phyloP scores from a whole-genome alignment of 1,284 basidiomycete species.

The Sphaerobolus stellatus region DNA sequence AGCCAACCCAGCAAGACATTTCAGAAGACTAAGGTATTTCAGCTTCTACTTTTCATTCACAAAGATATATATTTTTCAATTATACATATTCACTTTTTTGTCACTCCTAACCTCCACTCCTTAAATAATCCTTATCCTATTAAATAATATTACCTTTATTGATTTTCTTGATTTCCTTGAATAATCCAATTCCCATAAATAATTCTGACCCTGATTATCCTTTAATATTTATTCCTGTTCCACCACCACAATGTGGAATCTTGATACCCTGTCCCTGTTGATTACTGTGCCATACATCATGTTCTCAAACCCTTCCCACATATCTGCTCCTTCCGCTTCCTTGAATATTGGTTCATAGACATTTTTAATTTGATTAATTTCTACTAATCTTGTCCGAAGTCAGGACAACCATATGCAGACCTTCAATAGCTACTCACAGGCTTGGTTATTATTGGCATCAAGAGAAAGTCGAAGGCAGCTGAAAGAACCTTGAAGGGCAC shows the following conservation, averaged over 20 bases:
- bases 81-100: no score
- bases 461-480: conserved; percentile 39
- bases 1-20: no score
- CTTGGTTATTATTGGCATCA: conserved; percentile 26
- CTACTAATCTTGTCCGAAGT: conserved; percentile 30
- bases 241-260: conserved; percentile 25
- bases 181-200: no score
- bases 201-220: no score
- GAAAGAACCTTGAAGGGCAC: conserved; percentile 42
- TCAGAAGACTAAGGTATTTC: no score
- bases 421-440: conserved; percentile 33
- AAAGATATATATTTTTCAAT: no score
- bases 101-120: no score
- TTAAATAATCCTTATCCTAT: no score
- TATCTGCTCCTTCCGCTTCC: conserved; percentile 21
- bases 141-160: no score
- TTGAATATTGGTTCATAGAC: conserved; percentile 40
- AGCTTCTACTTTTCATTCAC: no score
- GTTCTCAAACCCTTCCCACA: conserved; percentile 35
- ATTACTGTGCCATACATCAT: conserved; percentile 35
- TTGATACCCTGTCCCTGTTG: conserved; percentile 28
- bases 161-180: no score
- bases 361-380: conserved; percentile 39
- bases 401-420: conserved; percentile 32
- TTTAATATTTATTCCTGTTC: no score